Evolutionary conservation across 345 rosid genomes (phyloP).

Genomic region (Euphorbia peplus): DNA sequence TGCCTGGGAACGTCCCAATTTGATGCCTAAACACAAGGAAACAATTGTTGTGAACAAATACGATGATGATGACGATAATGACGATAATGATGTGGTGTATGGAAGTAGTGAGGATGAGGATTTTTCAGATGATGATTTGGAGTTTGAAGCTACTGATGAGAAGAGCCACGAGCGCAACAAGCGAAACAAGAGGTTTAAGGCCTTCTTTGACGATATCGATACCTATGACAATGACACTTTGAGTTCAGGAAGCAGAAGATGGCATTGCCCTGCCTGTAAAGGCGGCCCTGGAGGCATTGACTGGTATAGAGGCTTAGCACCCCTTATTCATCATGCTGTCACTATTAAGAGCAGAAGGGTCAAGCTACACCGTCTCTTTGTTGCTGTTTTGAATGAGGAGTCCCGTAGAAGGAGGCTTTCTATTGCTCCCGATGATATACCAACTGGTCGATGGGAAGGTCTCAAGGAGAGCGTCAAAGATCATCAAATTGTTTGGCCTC

Average conservation of each 20-base stretch:
- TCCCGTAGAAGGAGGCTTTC: constrained; percentile 6
- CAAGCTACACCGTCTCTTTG: constrained; percentile 17
- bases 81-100: neutral
- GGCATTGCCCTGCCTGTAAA: constrained; percentile 28
- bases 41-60: no score
- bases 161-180: neutral
- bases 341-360: constrained; percentile 16
- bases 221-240: constrained; percentile 8
- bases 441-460: constrained; percentile 21
- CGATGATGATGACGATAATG: neutral
- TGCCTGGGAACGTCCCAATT: constrained; percentile 8
- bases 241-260: constrained; percentile 2
- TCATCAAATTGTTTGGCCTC: constrained; percentile 21
- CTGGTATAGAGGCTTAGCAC: constrained; percentile 19
- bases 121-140: constrained; percentile 2
- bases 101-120: constrained; percentile 17
- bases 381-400: constrained; percentile 14
- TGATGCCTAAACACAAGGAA: constrained; percentile 5
- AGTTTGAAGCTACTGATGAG: constrained; percentile 1
- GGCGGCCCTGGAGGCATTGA: constrained; percentile 22
- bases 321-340: constrained; percentile 14
- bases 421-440: neutral
- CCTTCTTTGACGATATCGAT: constrained; percentile 13
- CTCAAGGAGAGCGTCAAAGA: constrained; percentile 17
- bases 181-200: constrained; percentile 8